Conservation (phyloP, 305 asterid genomes). For the Fraxinus platypoda region DNA sequence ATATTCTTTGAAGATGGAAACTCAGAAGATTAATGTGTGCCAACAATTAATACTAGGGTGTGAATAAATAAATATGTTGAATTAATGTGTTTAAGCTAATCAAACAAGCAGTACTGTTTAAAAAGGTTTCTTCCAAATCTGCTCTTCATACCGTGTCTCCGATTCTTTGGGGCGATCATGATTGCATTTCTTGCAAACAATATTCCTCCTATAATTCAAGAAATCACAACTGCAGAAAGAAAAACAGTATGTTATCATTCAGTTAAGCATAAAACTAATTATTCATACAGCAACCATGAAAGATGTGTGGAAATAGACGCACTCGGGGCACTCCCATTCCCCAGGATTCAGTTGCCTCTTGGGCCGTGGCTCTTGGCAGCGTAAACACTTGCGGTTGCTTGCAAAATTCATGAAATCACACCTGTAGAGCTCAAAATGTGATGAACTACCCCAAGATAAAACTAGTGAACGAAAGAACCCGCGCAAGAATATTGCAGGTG, state of each 20-base stretch:
- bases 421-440: slow-evolving; percentile 35
- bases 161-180: slow-evolving; percentile 38
- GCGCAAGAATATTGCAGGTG: neutral
- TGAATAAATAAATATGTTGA: neutral
- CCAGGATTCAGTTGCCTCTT: slow-evolving; percentile 55
- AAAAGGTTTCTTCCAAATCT: slow-evolving; percentile 52
- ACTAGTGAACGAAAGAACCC: slow-evolving; percentile 8
- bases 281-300: slow-evolving; percentile 19
- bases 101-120: slow-evolving; percentile 9
- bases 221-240: slow-evolving; percentile 57
- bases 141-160: slow-evolving; percentile 21
- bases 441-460: slow-evolving; percentile 10
- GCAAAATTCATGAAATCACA: slow-evolving; percentile 78
- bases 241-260: neutral
- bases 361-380: slow-evolving; percentile 63
- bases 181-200: slow-evolving; percentile 63
- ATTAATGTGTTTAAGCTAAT: neutral
- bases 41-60: neutral
- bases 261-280: slow-evolving; percentile 7
- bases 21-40: neutral
- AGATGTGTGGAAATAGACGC: slow-evolving; percentile 33
- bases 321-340: slow-evolving; percentile 86
- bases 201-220: slow-evolving; percentile 56
- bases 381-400: slow-evolving; percentile 56
- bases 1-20: neutral